Evolutionary conservation across 768 basidiomycete species (phyloP), one percentile per base, ranked within the genome.

Genomic region (Boletus vinaceobasis): DNA sequence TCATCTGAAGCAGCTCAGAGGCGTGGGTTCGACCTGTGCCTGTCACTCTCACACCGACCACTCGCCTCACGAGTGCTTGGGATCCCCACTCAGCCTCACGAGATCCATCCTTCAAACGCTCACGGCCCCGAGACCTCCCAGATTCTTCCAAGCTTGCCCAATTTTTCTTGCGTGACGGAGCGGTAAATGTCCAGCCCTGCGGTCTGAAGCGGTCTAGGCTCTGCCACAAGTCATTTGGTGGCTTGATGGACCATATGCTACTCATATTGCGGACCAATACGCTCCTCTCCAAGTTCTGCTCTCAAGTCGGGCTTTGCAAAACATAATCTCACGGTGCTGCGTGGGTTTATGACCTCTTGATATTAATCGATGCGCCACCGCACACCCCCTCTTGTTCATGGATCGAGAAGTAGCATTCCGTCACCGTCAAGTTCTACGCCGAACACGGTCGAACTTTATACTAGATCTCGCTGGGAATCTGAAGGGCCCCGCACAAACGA

Each of bases 141-240:
- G 19, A 37, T 39, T 40, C 37, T 36, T 2, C 39, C 31, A 39
- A 17, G 27, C 27, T 29, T 42, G 17, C 21, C 39, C 23, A 6
- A 7, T 27, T 19, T 38, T 21, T n/a, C 31, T 19, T n/a, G 35
- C 27, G 13, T 31, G 38, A 26, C 19, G 35, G 29, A 42, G 23
- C 7, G 14, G 7, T 19, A 26, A 4, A n/a, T 4, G 31, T 33
- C 33, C n/a, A 38, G 23, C 43, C 37, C 53, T 43, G 23, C 40
- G 33, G 14, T 31, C 48, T n/a, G 60, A 35, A 3, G 2, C n/a
- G 29, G 48, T 42, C 62, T 50, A 42, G 65, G 13, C 50, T 43
- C 50, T 38, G 50, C 58, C 65, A 55, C 65, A 50, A 43, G 48
- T 66, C 54, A 66, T 68, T 67, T 68, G 32, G 64, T 60, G 66